Conservation (phyloP, 1,284 basidiomycete genomes). For the Cutaneotrichosporon sp. region DNA sequence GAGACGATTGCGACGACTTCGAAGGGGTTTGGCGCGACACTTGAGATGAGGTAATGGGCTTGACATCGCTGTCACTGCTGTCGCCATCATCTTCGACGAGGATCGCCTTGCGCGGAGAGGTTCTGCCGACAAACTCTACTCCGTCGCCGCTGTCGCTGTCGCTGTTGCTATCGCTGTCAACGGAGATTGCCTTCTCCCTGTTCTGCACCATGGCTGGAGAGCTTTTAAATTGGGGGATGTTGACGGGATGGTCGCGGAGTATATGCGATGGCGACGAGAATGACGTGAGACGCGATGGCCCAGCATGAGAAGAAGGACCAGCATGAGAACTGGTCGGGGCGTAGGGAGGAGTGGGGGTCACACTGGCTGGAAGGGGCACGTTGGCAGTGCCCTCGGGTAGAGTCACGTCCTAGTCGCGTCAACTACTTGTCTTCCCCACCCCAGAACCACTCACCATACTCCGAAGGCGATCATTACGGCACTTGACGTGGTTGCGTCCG, state of each 20-base stretch:
- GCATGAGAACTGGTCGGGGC: neutral
- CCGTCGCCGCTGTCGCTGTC: conserved; percentile 13
- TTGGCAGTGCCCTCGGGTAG: neutral
- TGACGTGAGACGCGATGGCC: neutral
- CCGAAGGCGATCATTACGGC: conserved; percentile 9
- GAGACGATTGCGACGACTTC: neutral
- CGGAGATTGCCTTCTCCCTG: too few relatives aligned
- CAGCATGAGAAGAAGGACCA: neutral
- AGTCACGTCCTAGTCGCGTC: neutral
- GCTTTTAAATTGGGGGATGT: neutral
- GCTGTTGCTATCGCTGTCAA: too few relatives aligned
- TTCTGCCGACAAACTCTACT: conserved; percentile 1
- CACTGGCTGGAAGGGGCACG: too few relatives aligned
- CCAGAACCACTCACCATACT: neutral
- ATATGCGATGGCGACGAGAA: neutral
- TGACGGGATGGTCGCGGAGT: neutral
- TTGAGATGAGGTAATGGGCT: neutral
- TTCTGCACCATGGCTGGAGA: neutral
- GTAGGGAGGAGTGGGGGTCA: neutral
- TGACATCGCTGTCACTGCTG: neutral
- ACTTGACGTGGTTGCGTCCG: neutral
- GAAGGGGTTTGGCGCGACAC: neutral
- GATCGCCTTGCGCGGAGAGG: conserved; percentile 3
- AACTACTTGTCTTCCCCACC: neutral
- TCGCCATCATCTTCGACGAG: neutral